Percentiles rank a stretch among this genome's conserved stretches.
Conservation (phyloP, 108 stramenopile species). For the Skeletonema potamos region DNA sequence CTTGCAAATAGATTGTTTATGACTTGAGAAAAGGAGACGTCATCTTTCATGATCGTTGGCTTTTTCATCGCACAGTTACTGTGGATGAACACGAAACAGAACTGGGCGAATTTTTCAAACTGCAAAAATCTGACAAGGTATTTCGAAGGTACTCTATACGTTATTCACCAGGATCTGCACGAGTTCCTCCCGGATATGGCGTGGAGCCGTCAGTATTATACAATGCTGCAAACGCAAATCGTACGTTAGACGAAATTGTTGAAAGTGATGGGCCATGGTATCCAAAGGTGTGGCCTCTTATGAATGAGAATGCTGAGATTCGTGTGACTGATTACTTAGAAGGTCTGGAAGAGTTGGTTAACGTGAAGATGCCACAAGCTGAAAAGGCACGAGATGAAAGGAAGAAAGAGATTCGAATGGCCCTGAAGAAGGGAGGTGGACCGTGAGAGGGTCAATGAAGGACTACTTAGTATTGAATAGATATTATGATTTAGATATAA, state of each 20-base stretch:
- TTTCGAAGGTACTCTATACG: slow-evolving; percentile 78
- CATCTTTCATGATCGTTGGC: slow-evolving; percentile 77
- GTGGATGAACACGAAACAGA: slow-evolving; percentile 31
- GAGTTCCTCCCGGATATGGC: slow-evolving; percentile 67
- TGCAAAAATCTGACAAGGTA: slow-evolving; percentile 29
- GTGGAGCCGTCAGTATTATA: slow-evolving; percentile 65
- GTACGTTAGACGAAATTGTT: slow-evolving; percentile 62
- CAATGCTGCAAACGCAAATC: slow-evolving; percentile 62
- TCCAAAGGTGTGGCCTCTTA: slow-evolving; percentile 68
- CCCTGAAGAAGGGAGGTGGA: slow-evolving; percentile 6
- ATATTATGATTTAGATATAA: neutral
- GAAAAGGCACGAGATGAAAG: slow-evolving; percentile 35
- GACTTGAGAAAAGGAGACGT: slow-evolving; percentile 71
- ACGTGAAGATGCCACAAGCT: slow-evolving; percentile 32
- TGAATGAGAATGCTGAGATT: neutral
- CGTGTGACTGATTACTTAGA: slow-evolving; percentile 27
- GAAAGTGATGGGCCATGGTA: slow-evolving; percentile 70
- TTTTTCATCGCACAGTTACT: slow-evolving; percentile 79
- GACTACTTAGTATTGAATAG: neutral
- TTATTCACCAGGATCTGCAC: slow-evolving; percentile 69
- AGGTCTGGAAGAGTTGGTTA: slow-evolving; percentile 26
- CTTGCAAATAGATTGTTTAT: slow-evolving; percentile 65
- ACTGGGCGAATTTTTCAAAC: neutral
- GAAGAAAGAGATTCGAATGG: slow-evolving; percentile 32
- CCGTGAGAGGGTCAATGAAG: neutral